A percentile compares a stretch with the other conserved stretches of the same genome.
These are phyloP conservation scores for Hygrophorus russula DNA, from an alignment of 768 basidiomycete species.

Conservation along the genomic window DNA sequence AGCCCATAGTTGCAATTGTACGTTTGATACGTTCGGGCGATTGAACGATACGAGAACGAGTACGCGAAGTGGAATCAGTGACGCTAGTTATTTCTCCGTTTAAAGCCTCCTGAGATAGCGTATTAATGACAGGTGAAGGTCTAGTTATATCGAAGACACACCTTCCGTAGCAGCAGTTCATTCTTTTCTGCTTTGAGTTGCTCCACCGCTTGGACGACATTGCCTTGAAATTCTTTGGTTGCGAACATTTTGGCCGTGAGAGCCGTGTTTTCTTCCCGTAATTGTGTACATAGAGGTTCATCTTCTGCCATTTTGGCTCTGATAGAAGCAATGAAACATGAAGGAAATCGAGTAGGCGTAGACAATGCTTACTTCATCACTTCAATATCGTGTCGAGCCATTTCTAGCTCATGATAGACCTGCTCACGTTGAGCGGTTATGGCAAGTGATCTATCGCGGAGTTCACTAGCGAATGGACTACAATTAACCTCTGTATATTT, in stretches of 20 bases:
- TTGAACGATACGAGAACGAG: conserved; percentile 72
- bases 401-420: conserved; percentile 33
- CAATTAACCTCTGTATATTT: conserved; percentile 76
- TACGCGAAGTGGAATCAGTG: conserved; percentile 50
- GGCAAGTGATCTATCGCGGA: conserved; percentile 48
- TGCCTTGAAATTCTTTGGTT: conserved; percentile 53
- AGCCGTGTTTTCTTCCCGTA: conserved; percentile 48
- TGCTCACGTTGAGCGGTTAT: conserved; percentile 54
- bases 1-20: conserved; percentile 68
- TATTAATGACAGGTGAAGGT: neutral
- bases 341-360: neutral
- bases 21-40: conserved; percentile 85
- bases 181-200: conserved; percentile 64
- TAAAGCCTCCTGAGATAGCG: conserved; percentile 38
- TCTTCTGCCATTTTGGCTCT: conserved; percentile 59
- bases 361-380: conserved; percentile 40
- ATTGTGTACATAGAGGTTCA: conserved; percentile 52
- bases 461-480: conserved; percentile 44
- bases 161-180: conserved; percentile 51
- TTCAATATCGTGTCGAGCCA: conserved; percentile 40
- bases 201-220: conserved; percentile 55
- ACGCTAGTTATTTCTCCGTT: conserved; percentile 48
- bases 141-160: conserved; percentile 14
- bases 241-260: conserved; percentile 57
- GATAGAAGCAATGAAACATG: conserved; percentile 1